A percentile compares a stretch with the other conserved stretches of the same genome.
phyloP scores from a whole-genome alignment of 257 asterid genomes.

The Verbascum thapsus region DNA sequence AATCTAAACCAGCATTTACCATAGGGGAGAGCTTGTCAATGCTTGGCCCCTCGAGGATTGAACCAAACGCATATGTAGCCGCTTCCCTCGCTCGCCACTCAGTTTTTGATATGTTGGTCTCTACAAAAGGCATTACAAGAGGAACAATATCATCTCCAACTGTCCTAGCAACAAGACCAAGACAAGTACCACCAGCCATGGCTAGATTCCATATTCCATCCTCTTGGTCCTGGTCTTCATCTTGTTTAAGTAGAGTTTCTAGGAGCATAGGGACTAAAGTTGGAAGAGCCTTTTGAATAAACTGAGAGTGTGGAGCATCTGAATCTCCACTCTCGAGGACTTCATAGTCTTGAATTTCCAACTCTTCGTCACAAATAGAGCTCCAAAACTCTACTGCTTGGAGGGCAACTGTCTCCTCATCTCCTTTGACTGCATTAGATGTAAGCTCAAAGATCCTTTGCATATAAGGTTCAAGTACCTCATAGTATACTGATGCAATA shows the following conservation, averaged over 20 bases:
- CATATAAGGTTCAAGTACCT: constrained; percentile 77
- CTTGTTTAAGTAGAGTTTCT: constrained; percentile 83
- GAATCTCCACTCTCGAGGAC: constrained; percentile 61
- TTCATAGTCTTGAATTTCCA: constrained; percentile 73
- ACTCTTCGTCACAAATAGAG: constrained; percentile 85
- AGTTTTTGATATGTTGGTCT: constrained; percentile 58
- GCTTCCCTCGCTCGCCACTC: constrained; percentile 92
- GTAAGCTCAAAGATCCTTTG: constrained; percentile 73
- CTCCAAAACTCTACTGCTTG: constrained; percentile 96
- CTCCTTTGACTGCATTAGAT: constrained; percentile 77
- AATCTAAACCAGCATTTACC: constrained; percentile 74
- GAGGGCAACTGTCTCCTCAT: constrained; percentile 80
- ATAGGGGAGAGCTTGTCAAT: constrained; percentile 70
- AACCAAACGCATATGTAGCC: constrained; percentile 87
- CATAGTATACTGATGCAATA: constrained; percentile 78
- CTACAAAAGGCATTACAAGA: constrained; percentile 81
- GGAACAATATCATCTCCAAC: constrained; percentile 77
- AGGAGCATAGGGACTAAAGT: constrained; percentile 79
- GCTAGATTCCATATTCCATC: constrained; percentile 87
- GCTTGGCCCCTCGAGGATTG: constrained; percentile 91
- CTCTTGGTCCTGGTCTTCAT: constrained; percentile 83
- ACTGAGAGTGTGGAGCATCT: constrained; percentile 54
- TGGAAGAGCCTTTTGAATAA: constrained; percentile 75
- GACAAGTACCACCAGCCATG: constrained; percentile 94
- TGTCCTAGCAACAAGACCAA: constrained; percentile 76